Conservation (phyloP, 75 land plant species). For the Azolla pinnata region DNA sequence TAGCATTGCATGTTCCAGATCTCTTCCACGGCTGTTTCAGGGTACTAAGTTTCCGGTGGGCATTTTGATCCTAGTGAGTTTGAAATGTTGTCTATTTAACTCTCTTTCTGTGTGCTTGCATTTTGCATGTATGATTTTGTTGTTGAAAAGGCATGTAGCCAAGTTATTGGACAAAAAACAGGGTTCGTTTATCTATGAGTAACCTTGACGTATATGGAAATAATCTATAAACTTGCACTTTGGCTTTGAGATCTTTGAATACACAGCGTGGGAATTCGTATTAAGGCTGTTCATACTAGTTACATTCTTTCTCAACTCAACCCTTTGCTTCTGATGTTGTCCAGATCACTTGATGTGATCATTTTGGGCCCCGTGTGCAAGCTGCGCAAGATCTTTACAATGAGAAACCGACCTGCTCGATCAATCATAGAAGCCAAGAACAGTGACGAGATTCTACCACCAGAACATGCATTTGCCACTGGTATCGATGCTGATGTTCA, state of each 20-base stretch:
- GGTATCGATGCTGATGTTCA: slow-evolving; percentile 23
- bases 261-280: background rate
- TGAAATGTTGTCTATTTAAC: no score
- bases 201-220: no score
- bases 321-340: background rate
- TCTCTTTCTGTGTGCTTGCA: no score
- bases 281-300: background rate
- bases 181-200: no score
- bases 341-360: slow-evolving; percentile 27
- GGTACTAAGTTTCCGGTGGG: slow-evolving; percentile 26
- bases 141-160: no score
- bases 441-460: slow-evolving; percentile 20
- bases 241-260: no score
- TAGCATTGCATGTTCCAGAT: slow-evolving; percentile 28
- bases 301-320: no score
- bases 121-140: no score
- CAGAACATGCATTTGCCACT: slow-evolving; percentile 27
- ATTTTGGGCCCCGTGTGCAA: slow-evolving; percentile 30
- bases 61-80: background rate
- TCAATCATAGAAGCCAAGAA: background rate
- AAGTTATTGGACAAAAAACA: no score
- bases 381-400: slow-evolving; percentile 33
- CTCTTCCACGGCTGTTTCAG: slow-evolving; percentile 22
- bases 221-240: no score
- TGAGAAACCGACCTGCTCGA: slow-evolving; percentile 20